Evolutionary conservation across 176 grass and related monocot species (phyloP).

Genomic region (Zizania latifolia): DNA sequence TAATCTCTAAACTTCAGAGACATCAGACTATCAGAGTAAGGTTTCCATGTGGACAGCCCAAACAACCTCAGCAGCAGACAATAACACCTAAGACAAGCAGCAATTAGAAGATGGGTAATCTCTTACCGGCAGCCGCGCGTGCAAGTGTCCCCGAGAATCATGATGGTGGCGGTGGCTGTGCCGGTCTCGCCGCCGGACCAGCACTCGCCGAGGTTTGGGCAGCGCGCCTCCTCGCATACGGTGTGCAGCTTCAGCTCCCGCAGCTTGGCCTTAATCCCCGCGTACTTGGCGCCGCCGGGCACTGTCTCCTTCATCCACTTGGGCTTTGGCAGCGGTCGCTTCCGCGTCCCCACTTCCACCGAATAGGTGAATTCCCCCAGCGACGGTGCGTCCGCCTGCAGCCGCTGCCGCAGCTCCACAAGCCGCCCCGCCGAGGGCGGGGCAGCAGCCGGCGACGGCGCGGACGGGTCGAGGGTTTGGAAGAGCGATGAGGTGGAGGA

Average conservation of each 20-base stretch:
- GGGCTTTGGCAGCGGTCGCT: conserved; percentile 72
- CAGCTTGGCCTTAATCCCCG: conserved; percentile 93
- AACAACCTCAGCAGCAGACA: background rate
- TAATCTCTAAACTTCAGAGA: too few relatives aligned
- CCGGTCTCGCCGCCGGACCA: conserved; percentile 95
- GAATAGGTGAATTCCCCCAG: conserved; percentile 76
- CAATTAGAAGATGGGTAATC: background rate
- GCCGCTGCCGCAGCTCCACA: too few relatives aligned
- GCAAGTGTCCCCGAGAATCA: conserved; percentile 98
- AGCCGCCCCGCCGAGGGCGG: conserved; percentile 35
- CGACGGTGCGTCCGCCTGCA: conserved; percentile 56
- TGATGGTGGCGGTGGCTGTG: conserved; percentile 86
- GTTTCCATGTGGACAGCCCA: background rate
- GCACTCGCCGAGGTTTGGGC: conserved; percentile 86
- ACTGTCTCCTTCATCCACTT: conserved; percentile 99
- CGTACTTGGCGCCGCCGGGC: conserved; percentile 84
- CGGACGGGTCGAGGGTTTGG: conserved; percentile 45
- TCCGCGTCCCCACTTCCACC: conserved; percentile 72
- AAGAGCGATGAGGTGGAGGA: conserved; percentile 46
- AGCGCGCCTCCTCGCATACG: conserved; percentile 93
- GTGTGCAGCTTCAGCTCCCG: conserved; percentile 92
- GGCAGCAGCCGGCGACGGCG: conserved; percentile 11
- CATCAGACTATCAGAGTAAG: background rate
- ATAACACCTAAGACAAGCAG: background rate
- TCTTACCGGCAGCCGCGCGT: conserved; percentile 83